phyloP scores from a whole-genome alignment of 2,329 filamentous ascomycete genomes.

The Chaetomiaceae sp. region DNA sequence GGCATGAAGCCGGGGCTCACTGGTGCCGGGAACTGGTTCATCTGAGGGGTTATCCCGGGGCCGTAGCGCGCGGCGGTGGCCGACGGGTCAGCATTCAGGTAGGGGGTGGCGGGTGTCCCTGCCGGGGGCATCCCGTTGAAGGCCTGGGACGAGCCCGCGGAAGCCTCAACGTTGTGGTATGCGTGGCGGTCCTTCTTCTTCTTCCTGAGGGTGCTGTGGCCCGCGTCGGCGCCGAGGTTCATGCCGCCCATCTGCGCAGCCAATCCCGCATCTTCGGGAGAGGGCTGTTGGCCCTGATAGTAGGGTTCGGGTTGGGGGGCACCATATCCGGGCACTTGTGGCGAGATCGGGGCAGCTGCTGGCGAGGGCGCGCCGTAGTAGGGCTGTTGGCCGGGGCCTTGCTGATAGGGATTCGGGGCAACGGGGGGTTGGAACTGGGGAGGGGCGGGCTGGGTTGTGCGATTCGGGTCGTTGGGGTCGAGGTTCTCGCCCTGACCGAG shows the following conservation, averaged over 20 bases:
- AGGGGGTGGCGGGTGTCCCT: constrained; percentile 52
- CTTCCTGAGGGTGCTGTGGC: constrained; percentile 49
- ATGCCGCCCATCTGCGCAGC: constrained; percentile 75
- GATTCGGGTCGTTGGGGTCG: constrained; percentile 49
- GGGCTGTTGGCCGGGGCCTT: constrained; percentile 36
- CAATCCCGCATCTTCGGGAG: constrained; percentile 44
- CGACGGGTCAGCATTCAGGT: constrained; percentile 52
- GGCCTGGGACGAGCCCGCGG: constrained; percentile 60
- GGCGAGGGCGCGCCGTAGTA: constrained; percentile 32
- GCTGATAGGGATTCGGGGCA: constrained; percentile 52
- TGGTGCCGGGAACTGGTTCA: constrained; percentile 59
- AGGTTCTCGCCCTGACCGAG: constrained; percentile 47
- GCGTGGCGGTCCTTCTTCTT: constrained; percentile 97
- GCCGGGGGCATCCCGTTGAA: constrained; percentile 64
- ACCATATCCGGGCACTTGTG: constrained; percentile 31
- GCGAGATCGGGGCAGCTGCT: constrained; percentile 19
- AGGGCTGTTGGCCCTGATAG: constrained; percentile 32
- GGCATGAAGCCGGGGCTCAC: constrained; percentile 50
- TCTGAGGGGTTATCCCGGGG: constrained; percentile 40
- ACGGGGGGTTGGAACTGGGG: constrained; percentile 50
- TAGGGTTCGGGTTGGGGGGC: constrained; percentile 28
- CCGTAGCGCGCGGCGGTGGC: constrained; percentile 43
- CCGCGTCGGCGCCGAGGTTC: constrained; percentile 51
- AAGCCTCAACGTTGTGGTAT: constrained; percentile 78
- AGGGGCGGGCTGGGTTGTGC: constrained; percentile 38